phyloP scores from a whole-genome alignment of 2,329 filamentous ascomycete species.

The Botrytis elliptica region DNA sequence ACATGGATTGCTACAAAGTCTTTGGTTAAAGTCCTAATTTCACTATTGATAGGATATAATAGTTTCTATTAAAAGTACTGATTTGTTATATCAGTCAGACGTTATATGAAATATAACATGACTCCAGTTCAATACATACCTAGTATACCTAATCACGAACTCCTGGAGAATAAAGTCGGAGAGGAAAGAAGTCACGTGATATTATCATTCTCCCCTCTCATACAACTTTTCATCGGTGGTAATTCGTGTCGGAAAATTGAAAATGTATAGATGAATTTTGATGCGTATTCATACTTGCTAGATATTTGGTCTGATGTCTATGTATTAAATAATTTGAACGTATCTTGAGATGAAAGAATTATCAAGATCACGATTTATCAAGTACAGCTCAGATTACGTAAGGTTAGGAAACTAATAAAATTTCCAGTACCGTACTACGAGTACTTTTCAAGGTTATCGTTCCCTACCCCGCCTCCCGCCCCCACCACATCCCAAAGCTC shows the following conservation, averaged over 20 bases:
- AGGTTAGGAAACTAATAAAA: too few relatives aligned
- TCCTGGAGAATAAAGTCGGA: not conserved
- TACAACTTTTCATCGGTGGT: not conserved
- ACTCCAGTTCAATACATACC: not conserved
- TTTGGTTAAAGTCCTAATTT: not conserved
- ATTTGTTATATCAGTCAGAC: fast-evolving
- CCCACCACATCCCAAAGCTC: not conserved
- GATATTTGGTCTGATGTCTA: not conserved
- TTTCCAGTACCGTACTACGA: too few relatives aligned
- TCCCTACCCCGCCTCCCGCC: not conserved
- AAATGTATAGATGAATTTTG: too few relatives aligned
- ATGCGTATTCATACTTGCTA: not conserved
- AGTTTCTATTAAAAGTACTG: too few relatives aligned
- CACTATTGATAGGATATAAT: not conserved
- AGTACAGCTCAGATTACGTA: too few relatives aligned
- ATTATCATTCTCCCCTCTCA: not conserved
- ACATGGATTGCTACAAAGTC: not conserved
- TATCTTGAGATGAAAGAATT: not conserved
- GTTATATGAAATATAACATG: not conserved
- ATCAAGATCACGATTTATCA: not conserved
- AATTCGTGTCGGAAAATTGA: not conserved
- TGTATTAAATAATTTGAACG: not conserved
- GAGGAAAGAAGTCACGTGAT: not conserved
- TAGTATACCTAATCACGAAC: not conserved
- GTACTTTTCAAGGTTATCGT: not conserved